Conservation (phyloP, 1,139 yeast genomes). For the Pneumocystis wakefieldiae region DNA sequence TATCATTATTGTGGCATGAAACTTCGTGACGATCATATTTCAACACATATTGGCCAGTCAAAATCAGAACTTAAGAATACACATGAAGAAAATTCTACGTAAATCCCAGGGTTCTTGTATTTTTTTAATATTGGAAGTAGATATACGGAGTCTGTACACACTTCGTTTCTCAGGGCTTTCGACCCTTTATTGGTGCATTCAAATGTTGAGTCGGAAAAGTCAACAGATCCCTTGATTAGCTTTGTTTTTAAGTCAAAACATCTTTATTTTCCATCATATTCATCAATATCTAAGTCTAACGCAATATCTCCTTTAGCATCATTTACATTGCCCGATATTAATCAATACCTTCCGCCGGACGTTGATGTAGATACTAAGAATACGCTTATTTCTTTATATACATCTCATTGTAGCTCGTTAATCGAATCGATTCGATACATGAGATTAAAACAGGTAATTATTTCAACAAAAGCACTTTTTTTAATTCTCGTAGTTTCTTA, state of each 20-base stretch:
- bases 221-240: background rate
- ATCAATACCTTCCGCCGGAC: slow-evolving; percentile 23
- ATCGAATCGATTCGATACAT: slow-evolving; percentile 54
- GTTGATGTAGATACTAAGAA: slow-evolving; percentile 47
- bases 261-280: slow-evolving; percentile 6
- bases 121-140: background rate
- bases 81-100: background rate
- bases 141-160: background rate
- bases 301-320: slow-evolving; percentile 8
- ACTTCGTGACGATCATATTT: slow-evolving; percentile 36
- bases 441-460: slow-evolving; percentile 35
- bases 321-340: slow-evolving; percentile 14
- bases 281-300: slow-evolving; percentile 4
- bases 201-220: slow-evolving; percentile 3
- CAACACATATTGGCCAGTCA: background rate
- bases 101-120: too few relatives aligned
- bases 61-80: slow-evolving; percentile 3
- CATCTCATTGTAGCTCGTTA: slow-evolving; percentile 45
- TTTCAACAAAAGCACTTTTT: too few relatives aligned
- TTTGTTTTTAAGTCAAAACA: slow-evolving; percentile 2
- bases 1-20: slow-evolving; percentile 83
- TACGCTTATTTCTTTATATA: slow-evolving; percentile 46
- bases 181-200: background rate
- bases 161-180: background rate
- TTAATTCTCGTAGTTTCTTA: slow-evolving; percentile 30